These are phyloP conservation scores for Aspergillus egyptiacus DNA, from an alignment of 495 filamentous ascomycete genomes.

Conservation along the genomic window DNA sequence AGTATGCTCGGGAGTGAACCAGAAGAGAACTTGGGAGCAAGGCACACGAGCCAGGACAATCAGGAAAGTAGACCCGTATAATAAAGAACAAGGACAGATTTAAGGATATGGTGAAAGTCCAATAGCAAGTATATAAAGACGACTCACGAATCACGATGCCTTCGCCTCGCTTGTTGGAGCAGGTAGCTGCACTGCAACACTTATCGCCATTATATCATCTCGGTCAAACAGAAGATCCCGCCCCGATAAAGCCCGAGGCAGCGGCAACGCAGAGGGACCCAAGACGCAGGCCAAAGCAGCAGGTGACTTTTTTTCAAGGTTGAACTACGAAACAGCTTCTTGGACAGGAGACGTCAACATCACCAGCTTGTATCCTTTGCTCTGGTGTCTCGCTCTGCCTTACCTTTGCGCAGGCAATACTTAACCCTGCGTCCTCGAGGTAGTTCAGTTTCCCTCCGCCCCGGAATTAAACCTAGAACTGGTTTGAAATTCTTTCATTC, in stretches of 20 bases:
- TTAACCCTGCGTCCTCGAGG: conserved; percentile 16
- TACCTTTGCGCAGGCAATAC: conserved; percentile 12
- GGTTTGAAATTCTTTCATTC: conserved; percentile 29
- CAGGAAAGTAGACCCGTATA: too few relatives aligned
- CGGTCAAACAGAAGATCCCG: conserved; percentile 15
- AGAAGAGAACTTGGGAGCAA: too few relatives aligned
- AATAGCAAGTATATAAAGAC: neutral
- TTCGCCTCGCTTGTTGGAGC: too few relatives aligned
- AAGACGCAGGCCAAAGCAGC: conserved; percentile 27
- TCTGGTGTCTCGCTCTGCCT: conserved; percentile 8
- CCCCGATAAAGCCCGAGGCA: conserved; percentile 20
- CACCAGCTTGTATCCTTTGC: conserved; percentile 3
- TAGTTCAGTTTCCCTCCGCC: conserved; percentile 7
- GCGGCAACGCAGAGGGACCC: conserved; percentile 26
- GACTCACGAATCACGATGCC: neutral
- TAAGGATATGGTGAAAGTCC: too few relatives aligned
- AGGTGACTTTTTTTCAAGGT: conserved; percentile 30
- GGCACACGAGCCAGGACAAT: too few relatives aligned
- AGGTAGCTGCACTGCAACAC: too few relatives aligned
- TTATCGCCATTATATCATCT: conserved; percentile 14
- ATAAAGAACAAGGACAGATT: too few relatives aligned
- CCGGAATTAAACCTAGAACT: conserved; percentile 25
- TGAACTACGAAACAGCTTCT: conserved; percentile 6
- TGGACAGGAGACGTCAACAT: conserved; percentile 1
- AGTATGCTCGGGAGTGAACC: too few relatives aligned